A percentile compares a stretch with the other conserved stretches of the same genome.
phyloP scores from a whole-genome alignment of 2,329 filamentous ascomycete species.

The Sordariomycetes sp. region DNA sequence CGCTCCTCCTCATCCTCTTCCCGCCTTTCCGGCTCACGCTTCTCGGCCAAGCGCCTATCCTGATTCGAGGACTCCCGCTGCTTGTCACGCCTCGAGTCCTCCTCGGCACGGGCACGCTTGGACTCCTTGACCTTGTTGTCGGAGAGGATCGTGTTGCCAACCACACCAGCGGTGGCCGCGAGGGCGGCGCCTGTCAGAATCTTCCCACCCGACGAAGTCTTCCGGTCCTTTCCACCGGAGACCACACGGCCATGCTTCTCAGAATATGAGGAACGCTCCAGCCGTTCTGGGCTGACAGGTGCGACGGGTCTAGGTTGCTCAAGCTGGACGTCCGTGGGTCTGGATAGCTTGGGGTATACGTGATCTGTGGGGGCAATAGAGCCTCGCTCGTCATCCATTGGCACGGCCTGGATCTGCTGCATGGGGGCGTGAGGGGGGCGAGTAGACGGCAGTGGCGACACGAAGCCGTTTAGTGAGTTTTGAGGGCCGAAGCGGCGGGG shows the following conservation, averaged over 20 bases:
- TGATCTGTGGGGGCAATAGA: slow-evolving; percentile 33
- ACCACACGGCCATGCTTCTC: background rate
- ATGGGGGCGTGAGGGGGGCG: background rate
- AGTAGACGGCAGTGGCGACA: slow-evolving; percentile 12
- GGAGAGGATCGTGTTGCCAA: slow-evolving; percentile 17
- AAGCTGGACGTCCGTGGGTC: slow-evolving; percentile 53
- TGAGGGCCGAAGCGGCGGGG: slow-evolving; percentile 47
- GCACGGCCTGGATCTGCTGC: slow-evolving; percentile 46
- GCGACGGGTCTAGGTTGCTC: slow-evolving; percentile 75
- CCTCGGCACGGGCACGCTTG: background rate
- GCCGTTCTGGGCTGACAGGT: slow-evolving; percentile 49
- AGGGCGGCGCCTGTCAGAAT: slow-evolving; percentile 33
- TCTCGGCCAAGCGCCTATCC: background rate
- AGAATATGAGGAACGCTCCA: slow-evolving; percentile 13
- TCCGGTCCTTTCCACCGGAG: background rate
- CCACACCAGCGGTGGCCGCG: slow-evolving; percentile 36
- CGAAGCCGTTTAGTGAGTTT: slow-evolving; percentile 48
- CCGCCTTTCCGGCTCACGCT: background rate
- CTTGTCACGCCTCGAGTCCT: background rate
- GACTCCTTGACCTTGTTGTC: background rate
- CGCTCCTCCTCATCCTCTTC: slow-evolving; percentile 15
- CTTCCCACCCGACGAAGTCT: slow-evolving; percentile 13
- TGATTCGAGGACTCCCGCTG: background rate
- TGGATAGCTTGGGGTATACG: slow-evolving; percentile 27
- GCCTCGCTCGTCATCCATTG: slow-evolving; percentile 47